phyloP scores from a whole-genome alignment of 371 early-diverging fungal species.

The Haplosporangium sp. region DNA sequence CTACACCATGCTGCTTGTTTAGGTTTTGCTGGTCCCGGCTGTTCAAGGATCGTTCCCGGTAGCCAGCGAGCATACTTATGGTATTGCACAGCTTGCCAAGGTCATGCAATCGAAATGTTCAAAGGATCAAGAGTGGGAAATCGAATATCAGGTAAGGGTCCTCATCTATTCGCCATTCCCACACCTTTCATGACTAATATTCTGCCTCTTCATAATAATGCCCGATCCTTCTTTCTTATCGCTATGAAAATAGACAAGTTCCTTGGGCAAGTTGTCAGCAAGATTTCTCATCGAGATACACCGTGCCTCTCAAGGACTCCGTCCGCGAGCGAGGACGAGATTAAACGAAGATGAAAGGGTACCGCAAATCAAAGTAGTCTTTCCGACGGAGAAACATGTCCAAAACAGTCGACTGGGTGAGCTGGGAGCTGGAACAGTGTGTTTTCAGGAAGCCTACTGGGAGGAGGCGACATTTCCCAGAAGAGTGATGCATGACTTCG shows the following conservation, averaged over 20 bases:
- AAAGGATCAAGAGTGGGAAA: conserved; percentile 12
- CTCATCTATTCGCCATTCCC: background rate
- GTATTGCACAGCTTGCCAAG: conserved; percentile 23
- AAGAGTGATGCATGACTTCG: conserved; percentile 34
- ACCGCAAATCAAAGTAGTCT: conserved; percentile 42
- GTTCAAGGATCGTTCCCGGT: conserved; percentile 31
- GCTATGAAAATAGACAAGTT: conserved; percentile 29
- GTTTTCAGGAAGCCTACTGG: conserved; percentile 29
- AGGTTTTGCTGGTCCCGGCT: conserved; percentile 32
- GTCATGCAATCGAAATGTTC: conserved; percentile 10
- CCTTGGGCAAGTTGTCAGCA: conserved; percentile 19
- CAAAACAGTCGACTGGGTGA: conserved; percentile 15
- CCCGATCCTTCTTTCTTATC: background rate
- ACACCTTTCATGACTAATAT: background rate
- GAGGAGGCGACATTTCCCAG: conserved; percentile 14
- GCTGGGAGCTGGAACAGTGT: conserved; percentile 30
- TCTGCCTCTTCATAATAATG: background rate
- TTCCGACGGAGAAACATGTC: conserved; percentile 37
- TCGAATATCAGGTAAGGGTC: conserved; percentile 31
- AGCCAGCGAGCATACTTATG: conserved; percentile 9
- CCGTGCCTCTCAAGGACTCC: conserved; percentile 13
- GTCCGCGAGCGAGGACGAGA: conserved; percentile 7
- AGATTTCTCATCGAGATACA: conserved; percentile 26
- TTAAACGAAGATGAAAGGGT: conserved; percentile 11
- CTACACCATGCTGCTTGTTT: too few relatives aligned